Evolutionary conservation across 75 land plant species (phyloP).

Genomic region (Chamaecyparis obtusa): DNA sequence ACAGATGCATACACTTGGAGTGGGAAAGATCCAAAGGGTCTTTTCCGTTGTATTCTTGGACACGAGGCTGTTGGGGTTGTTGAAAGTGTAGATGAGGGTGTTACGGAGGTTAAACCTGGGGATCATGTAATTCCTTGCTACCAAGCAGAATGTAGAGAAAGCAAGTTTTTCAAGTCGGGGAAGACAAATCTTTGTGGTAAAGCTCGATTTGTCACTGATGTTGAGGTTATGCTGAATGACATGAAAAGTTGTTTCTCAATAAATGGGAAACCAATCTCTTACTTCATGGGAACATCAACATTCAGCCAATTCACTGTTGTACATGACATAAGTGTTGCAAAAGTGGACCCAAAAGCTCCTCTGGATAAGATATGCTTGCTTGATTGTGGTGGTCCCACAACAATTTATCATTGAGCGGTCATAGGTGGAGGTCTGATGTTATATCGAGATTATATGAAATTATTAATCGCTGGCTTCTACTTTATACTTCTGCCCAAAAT

Average conservation of each 20-base stretch:
- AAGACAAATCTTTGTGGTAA: conserved; percentile 96
- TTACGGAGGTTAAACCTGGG: conserved; percentile 88
- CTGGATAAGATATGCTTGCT: conserved; percentile 91
- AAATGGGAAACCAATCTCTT: conserved; percentile 75
- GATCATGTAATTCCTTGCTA: conserved; percentile 98
- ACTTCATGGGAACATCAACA: conserved; percentile 95
- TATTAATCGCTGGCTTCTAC: no score
- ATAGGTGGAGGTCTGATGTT: no score
- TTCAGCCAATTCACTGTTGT: conserved; percentile 94
- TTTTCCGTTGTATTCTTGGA: conserved; percentile 90
- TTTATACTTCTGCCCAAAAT: no score
- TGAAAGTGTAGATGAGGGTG: conserved; percentile 97
- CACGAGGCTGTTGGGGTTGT: conserved; percentile 98
- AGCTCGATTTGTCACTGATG: conserved; percentile 75
- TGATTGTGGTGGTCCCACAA: conserved; percentile 95
- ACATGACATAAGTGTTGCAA: conserved; percentile 89
- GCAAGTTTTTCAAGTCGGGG: conserved; percentile 89
- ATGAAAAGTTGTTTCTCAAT: conserved; percentile 74
- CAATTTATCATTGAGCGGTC: no score
- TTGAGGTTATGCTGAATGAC: conserved; percentile 86
- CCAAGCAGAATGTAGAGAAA: conserved; percentile 93
- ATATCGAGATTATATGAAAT: no score
- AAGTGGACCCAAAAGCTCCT: conserved; percentile 74
- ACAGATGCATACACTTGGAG: no score
- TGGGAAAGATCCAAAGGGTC: conserved; percentile 96